Percentiles rank a stretch among this genome's conserved stretches.
phyloP scores from a whole-genome alignment of 768 basidiomycete species.

The Porpolomopsis calyptriformis region DNA sequence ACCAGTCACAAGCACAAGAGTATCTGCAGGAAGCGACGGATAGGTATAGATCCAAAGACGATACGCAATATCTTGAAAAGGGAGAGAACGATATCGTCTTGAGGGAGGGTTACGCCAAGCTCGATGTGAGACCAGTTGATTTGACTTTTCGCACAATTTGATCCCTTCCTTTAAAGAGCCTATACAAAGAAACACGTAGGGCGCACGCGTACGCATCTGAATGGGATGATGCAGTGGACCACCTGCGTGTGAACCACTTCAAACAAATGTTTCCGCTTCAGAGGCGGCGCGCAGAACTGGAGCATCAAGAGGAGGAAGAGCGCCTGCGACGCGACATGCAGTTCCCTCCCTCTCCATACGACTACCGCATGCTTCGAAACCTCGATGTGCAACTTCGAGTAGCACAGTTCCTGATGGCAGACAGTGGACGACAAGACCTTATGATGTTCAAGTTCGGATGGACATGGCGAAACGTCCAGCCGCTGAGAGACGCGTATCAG shows the following conservation, averaged over 20 bases:
- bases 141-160: neutral
- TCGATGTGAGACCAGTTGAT: constrained; percentile 13
- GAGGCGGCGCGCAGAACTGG: constrained; percentile 12
- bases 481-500: constrained; percentile 31
- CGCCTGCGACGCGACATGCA: constrained; percentile 18
- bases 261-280: constrained; percentile 15
- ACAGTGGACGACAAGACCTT: constrained; percentile 29
- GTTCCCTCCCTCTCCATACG: constrained; percentile 26
- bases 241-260: constrained; percentile 24
- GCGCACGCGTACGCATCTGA: constrained; percentile 10
- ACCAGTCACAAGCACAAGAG: constrained; percentile 25
- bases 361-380: constrained; percentile 22
- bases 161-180: constrained; percentile 11
- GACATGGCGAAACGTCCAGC: constrained; percentile 38
- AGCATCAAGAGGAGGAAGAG: constrained; percentile 15
- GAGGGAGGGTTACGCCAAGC: constrained; percentile 14
- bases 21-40: constrained; percentile 26
- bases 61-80: constrained; percentile 13
- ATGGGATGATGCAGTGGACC: constrained; percentile 24
- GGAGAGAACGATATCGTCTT: constrained; percentile 15
- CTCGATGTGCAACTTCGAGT: constrained; percentile 40
- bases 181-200: constrained; percentile 17
- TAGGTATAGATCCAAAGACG: constrained; percentile 24
- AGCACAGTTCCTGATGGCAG: constrained; percentile 34
- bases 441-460: constrained; percentile 41